Evolutionary conservation across 192 early-diverging fungal species (phyloP), one percentile per base, ranked within the genome.

Genomic region (Phycomyces nitens): DNA sequence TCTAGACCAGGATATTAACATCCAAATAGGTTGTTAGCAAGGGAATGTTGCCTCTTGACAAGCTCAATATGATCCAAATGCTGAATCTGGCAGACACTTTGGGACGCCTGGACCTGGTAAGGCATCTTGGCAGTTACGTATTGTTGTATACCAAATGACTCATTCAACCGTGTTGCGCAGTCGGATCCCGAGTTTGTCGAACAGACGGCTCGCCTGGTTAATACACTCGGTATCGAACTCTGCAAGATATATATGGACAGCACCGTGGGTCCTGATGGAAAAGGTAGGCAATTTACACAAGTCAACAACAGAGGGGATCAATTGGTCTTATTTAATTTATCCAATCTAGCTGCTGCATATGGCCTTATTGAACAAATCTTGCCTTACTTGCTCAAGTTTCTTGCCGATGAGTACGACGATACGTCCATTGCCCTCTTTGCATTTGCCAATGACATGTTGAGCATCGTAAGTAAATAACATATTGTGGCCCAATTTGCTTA

Each of bases 31-130:
- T 97, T 67, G 82, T 96, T 34, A 82, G 79, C 44, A 98, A 98
- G 69, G 96, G 96, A 23, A 98, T 98, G 96, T 78, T 84, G 54
- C 83, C 94, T 1, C 54, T 84, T 53, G 96, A 98, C 60, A 98
- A 97, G 75, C 78, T 98, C 42, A 84, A 82, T 38, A 78, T 98
- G 62, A 83, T 97, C 23, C 88, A 93, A 73, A 76, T 85, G 44
- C 75, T 96, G 51, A 79, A 83, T 59, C 58, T 90, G 20, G 77
- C 84, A 20, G 68, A 73, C 44, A 63, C 84, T 6, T 62, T 88
- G 61, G 61, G 58, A 9, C 39, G 61, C 20, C 62, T 83, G 34
- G 80, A 80, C 60, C 54, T 75, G 58, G 78, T 79, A 79, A 60
- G 77, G 50, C 40, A 29, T 16, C 49, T 18, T 22, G 24, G 15